Conservation (phyloP, 2,329 filamentous ascomycete species). For the Emmonsia crescens region DNA sequence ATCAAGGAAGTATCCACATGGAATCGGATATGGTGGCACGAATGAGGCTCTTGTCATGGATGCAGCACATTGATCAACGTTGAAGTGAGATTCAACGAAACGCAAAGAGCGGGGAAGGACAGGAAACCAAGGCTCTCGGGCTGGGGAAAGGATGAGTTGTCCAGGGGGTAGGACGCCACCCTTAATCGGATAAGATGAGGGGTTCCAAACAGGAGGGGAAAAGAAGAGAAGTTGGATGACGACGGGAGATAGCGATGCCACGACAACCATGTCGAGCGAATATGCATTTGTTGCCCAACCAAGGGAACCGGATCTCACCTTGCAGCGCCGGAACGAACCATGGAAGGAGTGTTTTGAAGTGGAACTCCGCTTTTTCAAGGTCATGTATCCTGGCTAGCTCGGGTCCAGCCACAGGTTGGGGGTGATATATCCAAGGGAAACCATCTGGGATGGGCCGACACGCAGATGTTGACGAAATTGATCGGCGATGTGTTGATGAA, state of each 20-base stretch:
- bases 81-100: constrained; percentile 5
- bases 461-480: constrained; percentile 26
- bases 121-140: constrained; percentile 7
- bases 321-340: background rate
- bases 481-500: constrained; percentile 14
- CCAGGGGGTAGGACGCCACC: constrained; percentile 4
- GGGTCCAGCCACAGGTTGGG: background rate
- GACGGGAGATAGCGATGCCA: constrained; percentile 22
- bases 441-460: constrained; percentile 14
- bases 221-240: constrained; percentile 18
- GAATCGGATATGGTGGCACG: constrained; percentile 29
- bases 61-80: constrained; percentile 18
- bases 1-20: constrained; percentile 14
- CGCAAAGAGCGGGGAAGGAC: constrained; percentile 7
- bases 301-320: constrained; percentile 16
- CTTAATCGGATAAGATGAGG: constrained; percentile 12
- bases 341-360: constrained; percentile 1
- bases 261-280: constrained; percentile 22
- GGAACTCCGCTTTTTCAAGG: constrained; percentile 24
- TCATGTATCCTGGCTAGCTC: constrained; percentile 25
- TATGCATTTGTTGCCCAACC: constrained; percentile 29
- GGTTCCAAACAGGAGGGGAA: constrained; percentile 1
- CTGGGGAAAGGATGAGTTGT: constrained; percentile 4
- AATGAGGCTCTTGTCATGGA: constrained; percentile 19
- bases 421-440: background rate